These are phyloP conservation scores for Suhomyces coccinellae DNA, from an alignment of 1,139 yeast species.

Conservation along the genomic window DNA sequence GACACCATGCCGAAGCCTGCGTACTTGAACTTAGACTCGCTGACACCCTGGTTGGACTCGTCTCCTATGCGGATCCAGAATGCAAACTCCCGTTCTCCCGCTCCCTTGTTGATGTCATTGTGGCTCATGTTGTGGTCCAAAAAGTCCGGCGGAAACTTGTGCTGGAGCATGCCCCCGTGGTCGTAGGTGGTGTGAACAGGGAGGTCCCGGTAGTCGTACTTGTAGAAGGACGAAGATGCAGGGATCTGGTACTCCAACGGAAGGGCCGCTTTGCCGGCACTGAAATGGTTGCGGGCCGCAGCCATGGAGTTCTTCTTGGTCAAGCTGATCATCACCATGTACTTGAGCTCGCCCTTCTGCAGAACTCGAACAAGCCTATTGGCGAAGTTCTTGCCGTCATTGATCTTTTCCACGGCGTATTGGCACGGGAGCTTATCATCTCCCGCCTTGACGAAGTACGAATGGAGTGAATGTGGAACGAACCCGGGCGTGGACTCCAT, in stretches of 20 bases:
- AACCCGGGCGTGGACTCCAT: constrained; percentile 35
- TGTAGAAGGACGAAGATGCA: constrained; percentile 27
- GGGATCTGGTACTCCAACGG: constrained; percentile 41
- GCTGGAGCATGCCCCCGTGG: constrained; percentile 26
- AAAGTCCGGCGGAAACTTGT: constrained; percentile 32
- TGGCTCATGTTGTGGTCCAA: constrained; percentile 19
- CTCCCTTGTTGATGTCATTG: constrained; percentile 21
- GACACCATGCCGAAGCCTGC: constrained; percentile 32
- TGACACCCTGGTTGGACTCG: constrained; percentile 10
- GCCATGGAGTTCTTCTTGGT: constrained; percentile 31
- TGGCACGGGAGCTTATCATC: constrained; percentile 31
- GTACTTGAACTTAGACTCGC: constrained; percentile 21
- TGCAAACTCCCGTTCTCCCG: constrained; percentile 34
- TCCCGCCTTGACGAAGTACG: constrained; percentile 43
- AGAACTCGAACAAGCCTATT: constrained; percentile 32
- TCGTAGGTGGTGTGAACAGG: constrained; percentile 20
- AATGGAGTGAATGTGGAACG: constrained; percentile 46
- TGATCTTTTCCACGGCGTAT: constrained; percentile 32
- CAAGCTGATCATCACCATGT: constrained; percentile 36
- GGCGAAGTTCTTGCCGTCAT: constrained; percentile 35
- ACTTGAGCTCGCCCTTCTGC: constrained; percentile 32
- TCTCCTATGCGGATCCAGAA: constrained; percentile 36
- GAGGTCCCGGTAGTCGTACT: constrained; percentile 27
- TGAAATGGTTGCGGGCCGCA: constrained; percentile 17
- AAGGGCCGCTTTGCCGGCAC: constrained; percentile 16